These are phyloP conservation scores for Leccinum incarnatum DNA, from an alignment of 768 basidiomycete species.

Conservation along the genomic window DNA sequence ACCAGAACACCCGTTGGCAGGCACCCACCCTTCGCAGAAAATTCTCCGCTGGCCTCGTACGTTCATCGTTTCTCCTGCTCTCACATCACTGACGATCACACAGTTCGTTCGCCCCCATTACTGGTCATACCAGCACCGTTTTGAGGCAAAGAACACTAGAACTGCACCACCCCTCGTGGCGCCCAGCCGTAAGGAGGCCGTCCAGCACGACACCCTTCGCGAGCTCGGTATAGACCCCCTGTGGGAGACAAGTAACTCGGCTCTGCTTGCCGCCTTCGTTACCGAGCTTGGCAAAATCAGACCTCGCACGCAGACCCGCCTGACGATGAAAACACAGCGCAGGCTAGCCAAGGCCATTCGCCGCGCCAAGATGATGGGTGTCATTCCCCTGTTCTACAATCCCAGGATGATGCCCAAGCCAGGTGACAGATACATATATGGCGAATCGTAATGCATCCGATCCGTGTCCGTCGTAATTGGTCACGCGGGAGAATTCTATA, in stretches of 20 bases:
- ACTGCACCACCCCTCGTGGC: slow-evolving; percentile 45
- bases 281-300: slow-evolving; percentile 81
- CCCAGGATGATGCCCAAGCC: slow-evolving; percentile 26
- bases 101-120: slow-evolving; percentile 50
- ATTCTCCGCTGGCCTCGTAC: slow-evolving; percentile 24
- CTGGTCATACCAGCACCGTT: slow-evolving; percentile 40
- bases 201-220: slow-evolving; percentile 63
- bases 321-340: slow-evolving; percentile 80
- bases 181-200: slow-evolving; percentile 54
- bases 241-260: slow-evolving; percentile 59
- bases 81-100: not conserved
- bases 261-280: slow-evolving; percentile 55
- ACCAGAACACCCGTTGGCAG: slow-evolving; percentile 18
- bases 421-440: slow-evolving; percentile 1
- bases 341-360: slow-evolving; percentile 81
- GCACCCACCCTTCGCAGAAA: slow-evolving; percentile 26
- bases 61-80: not conserved
- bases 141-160: slow-evolving; percentile 18
- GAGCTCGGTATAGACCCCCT: slow-evolving; percentile 74
- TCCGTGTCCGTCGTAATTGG: slow-evolving; percentile 11
- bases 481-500: not conserved
- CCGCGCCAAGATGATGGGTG: slow-evolving; percentile 88
- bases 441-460: not conserved
- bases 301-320: slow-evolving; percentile 60
- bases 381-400: slow-evolving; percentile 55